Base-by-base conservation (phyloP, 2,329 filamentous ascomycete genomes). In the Alternaria panax region DNA sequence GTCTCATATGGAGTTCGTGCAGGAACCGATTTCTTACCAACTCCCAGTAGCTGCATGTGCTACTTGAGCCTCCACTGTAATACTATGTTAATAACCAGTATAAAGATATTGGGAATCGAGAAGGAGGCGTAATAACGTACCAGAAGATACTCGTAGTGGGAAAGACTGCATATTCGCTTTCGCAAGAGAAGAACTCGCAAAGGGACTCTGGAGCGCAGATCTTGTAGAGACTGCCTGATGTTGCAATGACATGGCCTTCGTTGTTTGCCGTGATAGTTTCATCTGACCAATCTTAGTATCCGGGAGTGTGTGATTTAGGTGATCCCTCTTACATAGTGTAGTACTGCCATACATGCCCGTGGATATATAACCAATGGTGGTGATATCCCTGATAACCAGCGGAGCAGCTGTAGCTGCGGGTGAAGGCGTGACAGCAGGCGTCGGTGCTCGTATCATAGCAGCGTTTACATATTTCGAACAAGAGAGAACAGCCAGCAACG, bases 131-230 rank as follows among this genome's bases (percentile, higher is more conserved):
- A 11, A 20, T 14, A 41, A 41, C 54, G 8, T 43, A 64, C 62
- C 62, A 64, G 36, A 50, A 59, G 7, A 48, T 32, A 4, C 54
- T 59, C 24, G 40, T 47, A 20, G 43, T 53, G 2, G 57, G 34
- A 7, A 27, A 50, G 4, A 38, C 42, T n/a, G 51, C 51, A 30
- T 57, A 65, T 14, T 58, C 56, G 7, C 32, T 48, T 5, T 28
- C 47, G 30, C 62, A 65, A 46, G 60, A 54, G 20, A 60, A 58
- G 60, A 63, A 65, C 1, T 59, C 54, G 51, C 62, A 65, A 16
- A 36, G 28, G 5, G 50, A 30, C 38, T 45, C 28, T 4, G 47
- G 52, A 9, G 51, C 32, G 30, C 62, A 65, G 24, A 65, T 54
- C 25, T 40, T 30, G 50, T 53, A 65, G 4, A 60, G 46, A 38